phyloP scores from a whole-genome alignment of 768 basidiomycete species.

The Coprinopsis marcescibilis region DNA sequence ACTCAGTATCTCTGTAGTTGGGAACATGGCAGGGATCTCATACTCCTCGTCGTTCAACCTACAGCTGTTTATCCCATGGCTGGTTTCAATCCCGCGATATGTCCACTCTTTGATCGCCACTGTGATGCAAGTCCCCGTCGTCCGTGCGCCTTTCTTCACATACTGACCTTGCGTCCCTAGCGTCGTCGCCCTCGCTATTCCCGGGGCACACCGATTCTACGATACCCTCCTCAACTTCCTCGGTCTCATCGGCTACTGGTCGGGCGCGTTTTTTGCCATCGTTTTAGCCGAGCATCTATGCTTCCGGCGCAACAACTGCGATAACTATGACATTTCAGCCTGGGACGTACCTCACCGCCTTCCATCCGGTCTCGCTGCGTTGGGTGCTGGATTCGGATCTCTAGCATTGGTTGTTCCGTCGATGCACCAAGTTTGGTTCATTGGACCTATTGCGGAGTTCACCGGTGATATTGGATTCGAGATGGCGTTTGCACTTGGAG shows the following conservation, averaged over 20 bases:
- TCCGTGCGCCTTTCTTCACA: constrained; percentile 12
- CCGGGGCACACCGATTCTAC: constrained; percentile 71
- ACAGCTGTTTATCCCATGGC: constrained; percentile 59
- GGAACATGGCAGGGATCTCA: constrained; percentile 77
- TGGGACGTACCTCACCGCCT: constrained; percentile 57
- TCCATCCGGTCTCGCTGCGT: constrained; percentile 64
- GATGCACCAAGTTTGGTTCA: constrained; percentile 76
- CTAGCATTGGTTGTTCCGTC: constrained; percentile 58
- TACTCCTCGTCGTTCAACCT: constrained; percentile 76
- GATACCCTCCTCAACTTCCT: constrained; percentile 67
- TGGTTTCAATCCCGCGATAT: constrained; percentile 64
- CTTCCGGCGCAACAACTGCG: constrained; percentile 51
- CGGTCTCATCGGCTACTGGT: constrained; percentile 67
- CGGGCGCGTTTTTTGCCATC: constrained; percentile 54
- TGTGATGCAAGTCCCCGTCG: constrained; percentile 47
- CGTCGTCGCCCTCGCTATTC: constrained; percentile 65
- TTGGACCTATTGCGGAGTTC: constrained; percentile 61
- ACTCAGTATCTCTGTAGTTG: constrained; percentile 74
- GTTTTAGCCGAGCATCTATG: constrained; percentile 64
- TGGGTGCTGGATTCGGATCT: constrained; percentile 45
- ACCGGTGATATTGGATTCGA: constrained; percentile 57
- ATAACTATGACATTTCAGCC: constrained; percentile 42
- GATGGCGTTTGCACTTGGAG: neutral
- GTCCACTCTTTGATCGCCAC: constrained; percentile 68
- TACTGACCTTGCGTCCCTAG: constrained; percentile 33